These are phyloP conservation scores for Aspergillus glaucus DNA, from an alignment of 2,329 filamentous ascomycete species.

Conservation along the genomic window DNA sequence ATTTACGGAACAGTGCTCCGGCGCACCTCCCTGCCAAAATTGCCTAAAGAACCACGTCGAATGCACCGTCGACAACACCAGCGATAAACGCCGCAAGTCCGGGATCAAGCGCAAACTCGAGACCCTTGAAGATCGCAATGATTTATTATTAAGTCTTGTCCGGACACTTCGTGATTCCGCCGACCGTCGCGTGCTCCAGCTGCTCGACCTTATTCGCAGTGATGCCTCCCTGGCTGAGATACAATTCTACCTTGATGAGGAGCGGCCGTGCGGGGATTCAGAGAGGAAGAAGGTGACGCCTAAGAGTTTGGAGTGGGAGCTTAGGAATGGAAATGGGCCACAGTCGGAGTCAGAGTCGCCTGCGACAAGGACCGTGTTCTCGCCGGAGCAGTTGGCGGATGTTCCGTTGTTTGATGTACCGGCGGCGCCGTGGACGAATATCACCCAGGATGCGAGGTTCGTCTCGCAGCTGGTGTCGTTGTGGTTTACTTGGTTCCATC, in stretches of 20 bases:
- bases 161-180: constrained; percentile 16
- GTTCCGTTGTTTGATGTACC: constrained; percentile 18
- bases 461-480: constrained; percentile 28
- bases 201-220: constrained; percentile 22
- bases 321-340: constrained; percentile 11
- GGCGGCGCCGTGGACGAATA: constrained; percentile 23
- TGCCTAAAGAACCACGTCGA: constrained; percentile 16
- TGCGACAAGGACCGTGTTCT: constrained; percentile 7
- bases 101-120: constrained; percentile 7
- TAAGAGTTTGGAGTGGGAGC: constrained; percentile 11
- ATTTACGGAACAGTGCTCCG: constrained; percentile 13
- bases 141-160: constrained; percentile 20
- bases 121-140: constrained; percentile 18
- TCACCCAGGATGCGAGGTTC: constrained; percentile 18
- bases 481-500: constrained; percentile 27
- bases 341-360: constrained; percentile 11
- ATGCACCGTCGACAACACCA: constrained; percentile 17
- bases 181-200: constrained; percentile 11
- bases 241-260: constrained; percentile 18
- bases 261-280: constrained; percentile 12
- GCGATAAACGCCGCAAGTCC: constrained; percentile 19
- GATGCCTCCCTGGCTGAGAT: constrained; percentile 22
- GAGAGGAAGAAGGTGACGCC: constrained; percentile 14
- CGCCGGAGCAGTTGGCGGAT: constrained; percentile 12
- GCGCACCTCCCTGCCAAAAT: constrained; percentile 17